phyloP scores from a whole-genome alignment of 306 rosid genomes.

The Dalbergia cochinchinensis region DNA sequence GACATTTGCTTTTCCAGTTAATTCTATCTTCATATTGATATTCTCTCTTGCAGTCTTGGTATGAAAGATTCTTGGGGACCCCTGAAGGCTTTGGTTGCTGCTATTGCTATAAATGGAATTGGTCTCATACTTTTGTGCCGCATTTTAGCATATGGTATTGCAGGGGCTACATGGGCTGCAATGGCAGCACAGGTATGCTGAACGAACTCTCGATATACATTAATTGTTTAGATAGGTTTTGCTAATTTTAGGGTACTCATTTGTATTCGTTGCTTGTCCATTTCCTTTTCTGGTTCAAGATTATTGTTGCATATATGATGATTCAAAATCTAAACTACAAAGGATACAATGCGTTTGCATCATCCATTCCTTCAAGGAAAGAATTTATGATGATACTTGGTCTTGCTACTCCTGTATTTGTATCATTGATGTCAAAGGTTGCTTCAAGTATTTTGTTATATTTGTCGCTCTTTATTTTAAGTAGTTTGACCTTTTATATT shows the following conservation, averaged over 20 bases:
- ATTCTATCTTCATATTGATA: conserved; percentile 14
- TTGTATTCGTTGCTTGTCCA: conserved; percentile 16
- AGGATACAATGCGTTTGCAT: conserved; percentile 75
- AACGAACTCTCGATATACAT: conserved; percentile 33
- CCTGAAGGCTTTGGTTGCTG: conserved; percentile 62
- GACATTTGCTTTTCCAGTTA: conserved; percentile 23
- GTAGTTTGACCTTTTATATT: conserved; percentile 31
- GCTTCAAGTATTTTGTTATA: conserved; percentile 32
- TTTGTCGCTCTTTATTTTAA: conserved; percentile 29
- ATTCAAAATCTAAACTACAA: conserved; percentile 72
- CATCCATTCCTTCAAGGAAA: conserved; percentile 71
- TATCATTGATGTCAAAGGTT: conserved; percentile 90
- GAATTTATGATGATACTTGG: conserved; percentile 66
- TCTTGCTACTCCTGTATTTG: conserved; percentile 83
- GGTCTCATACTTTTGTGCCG: conserved; percentile 53
- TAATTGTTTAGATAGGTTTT: conserved; percentile 32
- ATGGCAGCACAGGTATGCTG: conserved; percentile 46
- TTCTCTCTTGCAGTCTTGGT: conserved; percentile 52
- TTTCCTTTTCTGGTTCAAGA: conserved; percentile 54
- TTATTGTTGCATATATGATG: conserved; percentile 91
- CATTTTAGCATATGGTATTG: conserved; percentile 41
- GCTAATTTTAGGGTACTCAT: conserved; percentile 33
- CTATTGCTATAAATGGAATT: conserved; percentile 51
- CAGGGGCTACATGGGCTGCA: conserved; percentile 47
- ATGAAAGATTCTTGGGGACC: conserved; percentile 72